These are phyloP conservation scores for Cryptococcus neoformans DNA, from an alignment of 1,284 basidiomycete genomes.

Conservation along the genomic window DNA sequence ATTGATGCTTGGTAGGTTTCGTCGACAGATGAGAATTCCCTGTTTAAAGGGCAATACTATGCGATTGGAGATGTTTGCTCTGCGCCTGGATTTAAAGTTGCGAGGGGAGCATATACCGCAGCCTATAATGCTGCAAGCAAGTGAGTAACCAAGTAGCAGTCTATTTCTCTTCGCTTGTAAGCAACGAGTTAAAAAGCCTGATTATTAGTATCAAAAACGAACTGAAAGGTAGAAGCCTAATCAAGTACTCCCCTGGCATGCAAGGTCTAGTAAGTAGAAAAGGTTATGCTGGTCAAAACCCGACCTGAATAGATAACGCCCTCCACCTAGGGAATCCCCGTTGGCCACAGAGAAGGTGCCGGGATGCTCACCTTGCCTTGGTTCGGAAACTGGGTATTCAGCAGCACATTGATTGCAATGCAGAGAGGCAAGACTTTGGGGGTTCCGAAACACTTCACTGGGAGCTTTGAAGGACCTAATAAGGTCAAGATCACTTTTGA, in stretches of 20 bases:
- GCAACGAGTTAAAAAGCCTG: neutral
- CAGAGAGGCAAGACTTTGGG: slow-evolving; percentile 17
- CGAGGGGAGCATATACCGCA: slow-evolving; percentile 31
- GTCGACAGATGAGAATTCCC: slow-evolving; percentile 10
- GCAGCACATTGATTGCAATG: slow-evolving; percentile 7
- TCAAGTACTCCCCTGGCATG: neutral
- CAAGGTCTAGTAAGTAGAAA: neutral
- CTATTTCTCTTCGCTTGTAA: neutral
- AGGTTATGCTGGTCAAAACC: no score
- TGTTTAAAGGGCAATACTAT: slow-evolving; percentile 34
- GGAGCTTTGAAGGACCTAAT: slow-evolving; percentile 17
- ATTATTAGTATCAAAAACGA: neutral
- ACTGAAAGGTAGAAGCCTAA: neutral
- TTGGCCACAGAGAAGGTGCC: slow-evolving; percentile 5
- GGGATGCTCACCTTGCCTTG: slow-evolving; percentile 3
- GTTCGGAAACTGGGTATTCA: slow-evolving; percentile 9
- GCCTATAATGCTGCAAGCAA: slow-evolving; percentile 27
- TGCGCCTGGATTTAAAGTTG: slow-evolving; percentile 21
- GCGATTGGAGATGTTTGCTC: slow-evolving; percentile 41
- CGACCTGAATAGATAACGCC: no score
- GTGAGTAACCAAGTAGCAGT: slow-evolving; percentile 11
- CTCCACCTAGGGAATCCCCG: no score
- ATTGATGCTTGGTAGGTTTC: neutral
- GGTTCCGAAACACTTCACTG: slow-evolving; percentile 8
- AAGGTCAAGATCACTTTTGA: slow-evolving; percentile 8